phyloP scores from a whole-genome alignment of 352 stramenopile genomes.

The Globisporangium abappressorium region DNA sequence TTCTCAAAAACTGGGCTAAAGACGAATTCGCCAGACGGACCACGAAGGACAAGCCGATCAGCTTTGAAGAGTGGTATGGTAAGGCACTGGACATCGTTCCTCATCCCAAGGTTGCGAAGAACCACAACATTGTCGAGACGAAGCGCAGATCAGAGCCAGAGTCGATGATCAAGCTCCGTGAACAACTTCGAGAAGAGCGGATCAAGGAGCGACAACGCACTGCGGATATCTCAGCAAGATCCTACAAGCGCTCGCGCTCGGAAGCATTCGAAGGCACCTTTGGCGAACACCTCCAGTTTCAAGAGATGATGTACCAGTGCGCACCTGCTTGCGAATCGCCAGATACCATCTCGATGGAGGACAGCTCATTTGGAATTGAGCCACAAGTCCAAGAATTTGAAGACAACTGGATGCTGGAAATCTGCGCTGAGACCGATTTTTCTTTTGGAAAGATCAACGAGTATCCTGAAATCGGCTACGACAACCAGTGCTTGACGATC shows the following conservation, averaged over 20 bases:
- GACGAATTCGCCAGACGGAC: slow-evolving; percentile 52
- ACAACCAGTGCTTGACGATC: background rate
- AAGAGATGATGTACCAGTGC: slow-evolving; percentile 12
- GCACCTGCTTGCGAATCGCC: background rate
- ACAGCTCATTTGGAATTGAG: background rate
- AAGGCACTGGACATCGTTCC: slow-evolving; percentile 44
- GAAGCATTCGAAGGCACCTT: background rate
- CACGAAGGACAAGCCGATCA: slow-evolving; percentile 4
- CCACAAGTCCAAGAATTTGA: background rate
- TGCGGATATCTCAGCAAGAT: background rate
- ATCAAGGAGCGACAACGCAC: background rate
- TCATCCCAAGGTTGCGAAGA: slow-evolving; percentile 39
- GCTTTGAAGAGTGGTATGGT: slow-evolving; percentile 58
- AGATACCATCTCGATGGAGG: background rate
- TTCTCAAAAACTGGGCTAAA: slow-evolving; percentile 69
- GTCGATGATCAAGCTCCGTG: slow-evolving; percentile 14
- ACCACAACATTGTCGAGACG: slow-evolving; percentile 24
- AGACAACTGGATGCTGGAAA: slow-evolving; percentile 9
- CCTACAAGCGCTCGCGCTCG: slow-evolving; percentile 9
- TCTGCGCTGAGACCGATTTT: slow-evolving; percentile 9
- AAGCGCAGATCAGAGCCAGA: slow-evolving; percentile 22
- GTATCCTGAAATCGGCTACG: background rate
- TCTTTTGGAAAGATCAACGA: background rate
- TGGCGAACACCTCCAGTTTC: background rate
- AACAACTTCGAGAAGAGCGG: slow-evolving; percentile 12